A percentile compares a stretch with the other conserved stretches of the same genome.
phyloP scores from a whole-genome alignment of 2,329 filamentous ascomycete species.

The Sclerotinia glacialis region DNA sequence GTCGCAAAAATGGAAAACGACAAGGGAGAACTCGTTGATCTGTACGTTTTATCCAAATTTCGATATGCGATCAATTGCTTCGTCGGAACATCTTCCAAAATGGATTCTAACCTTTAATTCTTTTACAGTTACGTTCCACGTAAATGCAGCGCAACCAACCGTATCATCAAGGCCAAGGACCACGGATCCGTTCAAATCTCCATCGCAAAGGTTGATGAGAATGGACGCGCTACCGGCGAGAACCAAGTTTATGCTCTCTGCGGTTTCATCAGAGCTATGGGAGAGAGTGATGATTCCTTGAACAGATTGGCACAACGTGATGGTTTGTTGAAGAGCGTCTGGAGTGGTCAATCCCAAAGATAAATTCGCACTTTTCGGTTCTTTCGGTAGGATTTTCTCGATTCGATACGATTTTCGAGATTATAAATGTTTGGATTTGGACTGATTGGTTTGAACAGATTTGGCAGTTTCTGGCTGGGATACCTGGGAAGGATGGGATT shows the following conservation, averaged over 20 bases:
- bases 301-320: constrained; percentile 96
- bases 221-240: constrained; percentile 89
- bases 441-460: constrained; percentile 20
- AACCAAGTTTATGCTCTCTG: constrained; percentile 97
- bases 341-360: constrained; percentile 58
- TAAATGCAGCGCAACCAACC: constrained; percentile 98
- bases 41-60: constrained; percentile 58
- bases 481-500: constrained; percentile 17
- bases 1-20: constrained; percentile 95
- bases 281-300: constrained; percentile 93
- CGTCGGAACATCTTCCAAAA: constrained; percentile 2
- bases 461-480: constrained; percentile 20
- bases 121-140: constrained; percentile 82
- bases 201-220: constrained; percentile 98
- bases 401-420: neutral
- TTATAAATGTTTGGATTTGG: neutral
- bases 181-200: constrained; percentile 98
- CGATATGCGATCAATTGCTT: neutral
- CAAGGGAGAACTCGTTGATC: constrained; percentile 98
- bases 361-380: constrained; percentile 37
- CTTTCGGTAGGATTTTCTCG: constrained; percentile 33
- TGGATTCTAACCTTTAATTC: constrained; percentile 20
- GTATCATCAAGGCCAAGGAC: constrained; percentile 99
- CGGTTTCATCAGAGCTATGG: constrained; percentile 96
- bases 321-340: constrained; percentile 95